phyloP scores from a whole-genome alignment of 192 early-diverging fungal species.

The Entomortierella chlamydospora region DNA sequence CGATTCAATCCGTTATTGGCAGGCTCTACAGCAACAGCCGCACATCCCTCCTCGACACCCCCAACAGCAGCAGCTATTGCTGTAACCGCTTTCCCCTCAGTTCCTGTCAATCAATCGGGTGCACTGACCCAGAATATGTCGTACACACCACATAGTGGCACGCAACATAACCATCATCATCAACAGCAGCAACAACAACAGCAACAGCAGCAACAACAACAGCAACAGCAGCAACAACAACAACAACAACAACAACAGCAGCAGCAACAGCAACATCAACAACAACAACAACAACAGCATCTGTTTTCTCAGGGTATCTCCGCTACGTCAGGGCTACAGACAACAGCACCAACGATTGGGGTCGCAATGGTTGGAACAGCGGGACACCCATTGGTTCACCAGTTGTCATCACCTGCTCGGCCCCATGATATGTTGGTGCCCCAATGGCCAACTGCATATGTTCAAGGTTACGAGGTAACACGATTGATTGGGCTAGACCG shows the following conservation, averaged over 20 bases:
- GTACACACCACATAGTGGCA: not conserved
- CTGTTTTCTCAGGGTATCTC: not conserved
- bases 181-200: not conserved
- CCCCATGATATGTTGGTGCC: conserved; percentile 15
- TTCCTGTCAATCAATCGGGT: not conserved
- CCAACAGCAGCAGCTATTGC: not conserved
- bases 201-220: not conserved
- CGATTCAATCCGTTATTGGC: conserved; percentile 23
- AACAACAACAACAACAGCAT: not conserved
- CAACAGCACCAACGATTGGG: not conserved
- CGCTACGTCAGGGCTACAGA: conserved; percentile 1
- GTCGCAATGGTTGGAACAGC: not conserved
- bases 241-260: not conserved
- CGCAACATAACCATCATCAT: not conserved
- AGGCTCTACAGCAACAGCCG: not conserved
- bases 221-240: not conserved
- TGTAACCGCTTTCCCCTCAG: not conserved
- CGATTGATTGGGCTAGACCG: not conserved
- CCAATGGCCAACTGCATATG: conserved; percentile 17
- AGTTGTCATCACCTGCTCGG: not conserved
- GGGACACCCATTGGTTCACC: conserved; percentile 4
- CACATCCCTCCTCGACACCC: not conserved
- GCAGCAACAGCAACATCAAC: not conserved
- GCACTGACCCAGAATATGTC: not conserved
- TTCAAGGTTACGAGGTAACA: conserved; percentile 23